phyloP scores from a whole-genome alignment of 441 rosid species.

The Dalechampia spathulata region DNA sequence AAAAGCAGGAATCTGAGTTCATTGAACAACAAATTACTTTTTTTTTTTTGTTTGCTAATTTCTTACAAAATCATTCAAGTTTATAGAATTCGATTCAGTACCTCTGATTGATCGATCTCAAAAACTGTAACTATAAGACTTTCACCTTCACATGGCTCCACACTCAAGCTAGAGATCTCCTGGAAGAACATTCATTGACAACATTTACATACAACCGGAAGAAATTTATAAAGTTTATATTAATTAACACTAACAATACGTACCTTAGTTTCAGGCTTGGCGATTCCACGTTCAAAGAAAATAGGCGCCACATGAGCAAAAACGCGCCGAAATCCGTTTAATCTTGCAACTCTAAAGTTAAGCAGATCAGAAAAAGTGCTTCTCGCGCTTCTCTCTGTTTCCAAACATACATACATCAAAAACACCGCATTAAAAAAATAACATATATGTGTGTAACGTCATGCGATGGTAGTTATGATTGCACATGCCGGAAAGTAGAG shows the following conservation, averaged over 20 bases:
- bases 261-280: slow-evolving; percentile 74
- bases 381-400: slow-evolving; percentile 73
- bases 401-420: neutral
- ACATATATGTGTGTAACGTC: neutral
- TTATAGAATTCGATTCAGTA: slow-evolving; percentile 9
- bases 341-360: slow-evolving; percentile 69
- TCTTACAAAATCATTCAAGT: neutral
- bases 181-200: slow-evolving; percentile 20
- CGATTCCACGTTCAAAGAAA: slow-evolving; percentile 92
- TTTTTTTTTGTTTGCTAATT: no score
- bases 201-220: neutral
- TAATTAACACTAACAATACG: neutral
- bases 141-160: slow-evolving; percentile 74
- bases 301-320: slow-evolving; percentile 79
- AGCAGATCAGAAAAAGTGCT: slow-evolving; percentile 78
- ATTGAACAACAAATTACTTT: slow-evolving; percentile 10
- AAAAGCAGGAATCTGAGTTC: slow-evolving; percentile 75
- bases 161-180: slow-evolving; percentile 91
- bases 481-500: slow-evolving; percentile 71
- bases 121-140: slow-evolving; percentile 74
- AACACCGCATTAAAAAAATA: neutral
- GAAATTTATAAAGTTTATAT: neutral
- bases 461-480: neutral
- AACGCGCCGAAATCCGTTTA: slow-evolving; percentile 74
- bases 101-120: slow-evolving; percentile 71